phyloP scores from a whole-genome alignment of 1,139 yeast genomes.

The Kurtzmaniella quercitrusa region DNA sequence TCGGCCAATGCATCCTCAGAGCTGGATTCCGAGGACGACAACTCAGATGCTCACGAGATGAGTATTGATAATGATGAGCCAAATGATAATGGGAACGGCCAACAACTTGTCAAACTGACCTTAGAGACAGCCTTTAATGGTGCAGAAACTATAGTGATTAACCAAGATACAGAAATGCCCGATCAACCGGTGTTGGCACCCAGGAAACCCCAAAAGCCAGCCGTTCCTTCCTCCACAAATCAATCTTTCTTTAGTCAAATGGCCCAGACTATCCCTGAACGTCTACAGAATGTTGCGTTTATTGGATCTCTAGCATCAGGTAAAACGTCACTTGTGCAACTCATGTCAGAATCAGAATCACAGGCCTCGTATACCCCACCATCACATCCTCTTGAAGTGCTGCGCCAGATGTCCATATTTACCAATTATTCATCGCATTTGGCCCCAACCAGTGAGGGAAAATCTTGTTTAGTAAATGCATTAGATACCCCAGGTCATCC shows the following conservation, averaged over 20 bases:
- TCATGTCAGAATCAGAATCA: slow-evolving; percentile 38
- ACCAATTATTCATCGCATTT: slow-evolving; percentile 61
- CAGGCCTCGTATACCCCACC: slow-evolving; percentile 53
- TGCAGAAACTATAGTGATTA: slow-evolving; percentile 52
- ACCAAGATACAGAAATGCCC: slow-evolving; percentile 5
- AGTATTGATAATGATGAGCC: slow-evolving; percentile 12
- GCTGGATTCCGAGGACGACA: slow-evolving; percentile 9
- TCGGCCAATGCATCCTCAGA: slow-evolving; percentile 9
- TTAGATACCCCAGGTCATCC: slow-evolving; percentile 92
- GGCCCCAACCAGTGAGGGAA: slow-evolving; percentile 51
- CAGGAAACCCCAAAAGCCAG: slow-evolving; percentile 43
- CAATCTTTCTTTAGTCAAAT: slow-evolving; percentile 47
- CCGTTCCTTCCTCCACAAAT: slow-evolving; percentile 23
- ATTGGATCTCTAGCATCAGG: slow-evolving; percentile 89
- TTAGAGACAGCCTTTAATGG: slow-evolving; percentile 38
- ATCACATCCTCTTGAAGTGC: slow-evolving; percentile 57
- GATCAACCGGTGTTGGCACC: slow-evolving; percentile 58
- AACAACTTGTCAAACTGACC: slow-evolving; percentile 21
- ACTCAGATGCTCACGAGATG: slow-evolving; percentile 14
- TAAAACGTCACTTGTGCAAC: slow-evolving; percentile 76
- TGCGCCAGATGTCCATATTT: slow-evolving; percentile 68
- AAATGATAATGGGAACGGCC: slow-evolving; percentile 4
- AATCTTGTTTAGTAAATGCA: slow-evolving; percentile 58
- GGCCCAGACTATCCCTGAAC: slow-evolving; percentile 51
- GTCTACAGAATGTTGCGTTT: slow-evolving; percentile 72